Percentiles rank a stretch among this genome's conserved stretches.
Evolutionary conservation across 2,329 filamentous ascomycete species (phyloP).

Genomic region (Ilyonectria sp.): DNA sequence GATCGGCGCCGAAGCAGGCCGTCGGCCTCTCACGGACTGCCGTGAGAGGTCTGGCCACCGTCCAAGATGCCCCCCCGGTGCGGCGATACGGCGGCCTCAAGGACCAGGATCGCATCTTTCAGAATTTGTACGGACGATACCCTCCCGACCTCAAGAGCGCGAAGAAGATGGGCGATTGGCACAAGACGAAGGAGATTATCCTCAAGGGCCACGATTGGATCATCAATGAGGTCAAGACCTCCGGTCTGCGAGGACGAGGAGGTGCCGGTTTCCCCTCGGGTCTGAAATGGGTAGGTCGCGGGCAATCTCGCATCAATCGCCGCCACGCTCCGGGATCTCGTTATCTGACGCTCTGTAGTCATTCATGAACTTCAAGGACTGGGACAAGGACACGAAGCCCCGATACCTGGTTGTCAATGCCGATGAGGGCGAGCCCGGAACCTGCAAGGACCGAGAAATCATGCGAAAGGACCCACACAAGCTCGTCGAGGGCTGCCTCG

Average conservation of each 20-base stretch:
- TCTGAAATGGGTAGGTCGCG: conserved; percentile 92
- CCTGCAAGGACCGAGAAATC: conserved; percentile 99
- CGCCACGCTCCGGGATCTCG: conserved; percentile 40
- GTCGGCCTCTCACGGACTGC: conserved; percentile 60
- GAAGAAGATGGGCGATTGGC: conserved; percentile 98
- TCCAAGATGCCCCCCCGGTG: conserved; percentile 80
- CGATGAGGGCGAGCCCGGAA: conserved; percentile 98
- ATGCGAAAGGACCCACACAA: conserved; percentile 99
- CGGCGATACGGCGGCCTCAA: conserved; percentile 87
- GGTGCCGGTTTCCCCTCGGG: conserved; percentile 98
- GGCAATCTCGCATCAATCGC: conserved; percentile 27
- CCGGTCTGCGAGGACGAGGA: conserved; percentile 93
- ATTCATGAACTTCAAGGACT: conserved; percentile 99
- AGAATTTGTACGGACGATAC: conserved; percentile 96
- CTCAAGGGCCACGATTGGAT: conserved; percentile 99
- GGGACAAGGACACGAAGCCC: conserved; percentile 97
- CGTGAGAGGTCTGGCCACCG: conserved; percentile 83
- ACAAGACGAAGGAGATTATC: conserved; percentile 99
- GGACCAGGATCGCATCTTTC: conserved; percentile 99
- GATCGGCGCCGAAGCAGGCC: conserved; percentile 58
- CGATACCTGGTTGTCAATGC: conserved; percentile 98
- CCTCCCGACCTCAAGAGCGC: conserved; percentile 93
- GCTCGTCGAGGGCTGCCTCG: conserved; percentile 95
- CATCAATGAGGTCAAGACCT: conserved; percentile 97
- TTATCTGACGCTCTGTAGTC: conserved; percentile 70